Evolutionary conservation across 306 rosid species (phyloP).

Genomic region (Rosa rugosa): DNA sequence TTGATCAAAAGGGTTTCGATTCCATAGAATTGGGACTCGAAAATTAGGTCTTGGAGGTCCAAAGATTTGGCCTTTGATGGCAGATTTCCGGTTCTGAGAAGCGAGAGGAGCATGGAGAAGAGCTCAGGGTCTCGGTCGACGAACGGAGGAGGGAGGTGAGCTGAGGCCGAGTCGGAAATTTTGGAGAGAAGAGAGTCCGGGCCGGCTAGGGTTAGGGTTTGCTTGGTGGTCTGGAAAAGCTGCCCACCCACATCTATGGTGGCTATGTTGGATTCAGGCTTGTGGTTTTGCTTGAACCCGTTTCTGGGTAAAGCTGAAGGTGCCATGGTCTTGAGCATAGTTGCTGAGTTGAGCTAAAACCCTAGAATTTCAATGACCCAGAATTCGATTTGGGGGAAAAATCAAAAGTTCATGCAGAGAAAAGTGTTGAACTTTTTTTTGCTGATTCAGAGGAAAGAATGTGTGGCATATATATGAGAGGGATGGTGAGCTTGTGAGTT

Average conservation of each 20-base stretch:
- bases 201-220: slow-evolving; percentile 69
- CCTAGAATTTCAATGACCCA: background rate
- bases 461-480: too few relatives aligned
- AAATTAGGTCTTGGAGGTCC: slow-evolving; percentile 74
- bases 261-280: slow-evolving; percentile 53
- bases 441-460: too few relatives aligned
- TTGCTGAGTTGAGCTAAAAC: background rate
- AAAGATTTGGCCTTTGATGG: slow-evolving; percentile 74
- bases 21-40: slow-evolving; percentile 76
- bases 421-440: too few relatives aligned
- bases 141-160: slow-evolving; percentile 38
- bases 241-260: slow-evolving; percentile 82
- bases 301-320: slow-evolving; percentile 27
- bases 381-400: background rate
- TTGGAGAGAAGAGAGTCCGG: slow-evolving; percentile 53
- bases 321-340: slow-evolving; percentile 33
- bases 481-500: background rate
- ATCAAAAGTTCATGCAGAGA: too few relatives aligned
- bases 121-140: slow-evolving; percentile 87
- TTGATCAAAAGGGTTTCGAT: slow-evolving; percentile 57
- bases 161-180: slow-evolving; percentile 31
- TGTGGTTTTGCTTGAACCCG: slow-evolving; percentile 24
- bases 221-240: slow-evolving; percentile 84
- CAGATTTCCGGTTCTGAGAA: slow-evolving; percentile 84
- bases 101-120: slow-evolving; percentile 79